Percentiles rank a stretch among this genome's conserved stretches.
phyloP scores from a whole-genome alignment of 331 rosid species.

The Acacia pycnantha region DNA sequence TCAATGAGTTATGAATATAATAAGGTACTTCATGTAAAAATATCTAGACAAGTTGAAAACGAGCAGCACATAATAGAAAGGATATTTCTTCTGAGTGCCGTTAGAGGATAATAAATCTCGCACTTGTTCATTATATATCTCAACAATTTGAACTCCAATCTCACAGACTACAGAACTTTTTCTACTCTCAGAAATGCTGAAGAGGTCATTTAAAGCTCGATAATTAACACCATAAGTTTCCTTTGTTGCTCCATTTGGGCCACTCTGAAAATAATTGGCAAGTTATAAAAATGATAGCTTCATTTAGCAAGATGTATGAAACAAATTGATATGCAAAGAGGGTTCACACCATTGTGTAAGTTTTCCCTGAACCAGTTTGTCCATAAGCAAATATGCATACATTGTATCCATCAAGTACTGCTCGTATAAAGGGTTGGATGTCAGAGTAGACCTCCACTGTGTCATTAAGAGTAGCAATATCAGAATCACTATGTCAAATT shows the following conservation, averaged over 20 bases:
- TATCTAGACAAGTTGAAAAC: background rate
- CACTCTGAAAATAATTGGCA: slow-evolving; percentile 47
- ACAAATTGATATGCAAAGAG: slow-evolving; percentile 2
- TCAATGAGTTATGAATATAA: background rate
- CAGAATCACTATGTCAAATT: slow-evolving; percentile 2
- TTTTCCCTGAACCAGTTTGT: slow-evolving; percentile 93
- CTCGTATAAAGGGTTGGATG: slow-evolving; percentile 60
- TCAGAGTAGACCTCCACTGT: slow-evolving; percentile 75
- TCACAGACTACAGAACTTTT: slow-evolving; percentile 58
- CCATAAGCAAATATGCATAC: slow-evolving; percentile 97
- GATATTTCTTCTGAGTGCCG: slow-evolving; percentile 73
- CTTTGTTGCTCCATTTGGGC: slow-evolving; percentile 56
- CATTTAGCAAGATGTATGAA: background rate
- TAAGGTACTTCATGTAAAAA: background rate
- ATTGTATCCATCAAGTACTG: slow-evolving; percentile 88
- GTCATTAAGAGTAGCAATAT: slow-evolving; percentile 18
- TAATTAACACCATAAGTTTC: slow-evolving; percentile 82
- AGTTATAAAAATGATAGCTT: background rate
- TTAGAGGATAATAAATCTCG: slow-evolving; percentile 86
- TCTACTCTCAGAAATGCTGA: slow-evolving; percentile 61
- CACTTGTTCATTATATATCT: slow-evolving; percentile 92
- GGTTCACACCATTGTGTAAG: slow-evolving; percentile 81
- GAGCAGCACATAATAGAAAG: slow-evolving; percentile 33
- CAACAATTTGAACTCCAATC: slow-evolving; percentile 76
- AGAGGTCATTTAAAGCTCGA: slow-evolving; percentile 83